Base-by-base conservation (phyloP, 345 rosid species). In the Pistacia atlantica region DNA sequence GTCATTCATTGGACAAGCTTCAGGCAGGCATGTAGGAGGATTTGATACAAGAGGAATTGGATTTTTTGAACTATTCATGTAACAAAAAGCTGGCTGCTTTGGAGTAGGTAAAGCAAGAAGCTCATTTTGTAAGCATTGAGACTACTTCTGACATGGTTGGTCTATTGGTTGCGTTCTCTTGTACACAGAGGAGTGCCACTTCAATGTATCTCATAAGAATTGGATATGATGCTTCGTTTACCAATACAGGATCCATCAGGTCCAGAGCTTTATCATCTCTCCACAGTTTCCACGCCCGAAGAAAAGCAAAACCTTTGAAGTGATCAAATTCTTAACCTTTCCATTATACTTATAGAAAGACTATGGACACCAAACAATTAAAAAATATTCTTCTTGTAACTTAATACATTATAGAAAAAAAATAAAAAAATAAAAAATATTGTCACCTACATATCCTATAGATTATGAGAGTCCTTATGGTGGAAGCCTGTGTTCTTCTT, bases 111-210 rank as follows among this genome's bases (percentile, higher is more conserved):
- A 38, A 8, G 0, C 13, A 1, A 48, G 13, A 4, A 10, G 46
- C n/a, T 72, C 80, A 55, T 79, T 79, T 76, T 12, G 31, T 58
- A 17, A 79, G 51, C 83, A 82, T 79, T 2, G 62, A 49, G 51
- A 73, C 75, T 2, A 80, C 75, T 22, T 77, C 61, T 2, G 71
- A 63, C 83, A 79, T 83, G 14, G 70, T 73, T 20, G 80, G 83
- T 49, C 81, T 80, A 12, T 83, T 83, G 2, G 31, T 56, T 13
- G 81, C 83, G 1, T 0, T 59, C 33, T 80, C 81, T 54, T 80
- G 79, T 59, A 77, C 74, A 37, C 69, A 73, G 4, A 79, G 74
- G 61, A 73, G 78, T 4, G 55, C 77, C 31, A 73, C 57, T 2
- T 54, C 42, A 16, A 73, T 42, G 64, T 73, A 67, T 13, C 74